phyloP scores from a whole-genome alignment of 495 filamentous ascomycete species.

The Niebla homalea region DNA sequence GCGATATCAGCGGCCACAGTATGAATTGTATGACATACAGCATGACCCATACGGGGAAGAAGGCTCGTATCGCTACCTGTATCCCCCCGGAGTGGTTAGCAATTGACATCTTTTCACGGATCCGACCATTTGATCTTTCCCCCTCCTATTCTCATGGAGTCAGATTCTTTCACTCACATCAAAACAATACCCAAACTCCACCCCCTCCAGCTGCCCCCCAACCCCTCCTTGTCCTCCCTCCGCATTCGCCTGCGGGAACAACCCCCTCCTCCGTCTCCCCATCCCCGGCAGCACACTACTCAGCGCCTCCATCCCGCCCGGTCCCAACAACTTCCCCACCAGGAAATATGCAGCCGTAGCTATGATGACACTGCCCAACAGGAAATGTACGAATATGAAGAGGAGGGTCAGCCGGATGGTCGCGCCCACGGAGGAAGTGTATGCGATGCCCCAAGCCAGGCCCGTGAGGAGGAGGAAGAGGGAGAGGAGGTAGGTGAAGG shows the following conservation, averaged over 20 bases:
- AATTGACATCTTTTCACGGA: too few species aligned
- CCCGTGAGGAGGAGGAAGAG: conserved; percentile 63
- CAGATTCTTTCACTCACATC: conserved; percentile 37
- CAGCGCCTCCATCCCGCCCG: conserved; percentile 29
- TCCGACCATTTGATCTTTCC: neutral
- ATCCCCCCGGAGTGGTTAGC: neutral
- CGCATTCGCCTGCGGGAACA: conserved; percentile 41
- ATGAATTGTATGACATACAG: conserved; percentile 63
- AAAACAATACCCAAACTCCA: conserved; percentile 73
- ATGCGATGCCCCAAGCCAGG: conserved; percentile 61
- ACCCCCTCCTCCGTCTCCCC: conserved; percentile 35
- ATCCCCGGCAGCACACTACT: conserved; percentile 18
- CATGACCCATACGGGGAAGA: conserved; percentile 62
- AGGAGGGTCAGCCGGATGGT: conserved; percentile 47
- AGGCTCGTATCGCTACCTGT: conserved; percentile 58
- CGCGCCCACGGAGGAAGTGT: conserved; percentile 40
- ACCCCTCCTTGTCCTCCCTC: conserved; percentile 32
- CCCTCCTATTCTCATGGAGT: neutral
- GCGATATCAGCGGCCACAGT: conserved; percentile 47
- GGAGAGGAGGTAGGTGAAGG: conserved; percentile 64
- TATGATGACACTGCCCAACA: conserved; percentile 45
- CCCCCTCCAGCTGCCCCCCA: conserved; percentile 40
- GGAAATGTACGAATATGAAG: conserved; percentile 58
- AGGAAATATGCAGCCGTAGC: conserved; percentile 52
- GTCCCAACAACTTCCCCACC: conserved; percentile 49